Evolutionary conservation across 2,329 filamentous ascomycete genomes (phyloP).

Genomic region (Fusarium fujikuroi): DNA sequence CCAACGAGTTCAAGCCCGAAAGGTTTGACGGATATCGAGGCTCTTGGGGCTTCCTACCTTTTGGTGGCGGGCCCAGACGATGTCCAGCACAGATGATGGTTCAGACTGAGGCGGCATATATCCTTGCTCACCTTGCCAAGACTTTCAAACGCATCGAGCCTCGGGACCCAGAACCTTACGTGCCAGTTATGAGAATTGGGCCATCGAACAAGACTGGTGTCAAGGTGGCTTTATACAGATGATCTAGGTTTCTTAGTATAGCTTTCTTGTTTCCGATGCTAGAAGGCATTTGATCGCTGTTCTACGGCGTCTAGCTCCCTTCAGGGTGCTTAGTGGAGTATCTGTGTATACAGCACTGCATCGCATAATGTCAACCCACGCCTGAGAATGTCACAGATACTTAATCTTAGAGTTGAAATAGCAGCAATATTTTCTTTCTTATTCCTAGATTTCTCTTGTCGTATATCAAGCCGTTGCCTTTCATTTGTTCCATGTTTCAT

Average conservation of each 20-base stretch:
- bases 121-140: neutral
- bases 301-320: neutral
- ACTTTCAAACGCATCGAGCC: neutral
- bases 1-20: neutral
- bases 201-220: conserved; percentile 1
- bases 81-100: conserved; percentile 6
- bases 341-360: neutral
- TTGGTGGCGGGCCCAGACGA: neutral
- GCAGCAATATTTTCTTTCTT: fast-evolving
- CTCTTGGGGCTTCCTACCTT: neutral
- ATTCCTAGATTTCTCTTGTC: neutral
- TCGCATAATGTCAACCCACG: neutral
- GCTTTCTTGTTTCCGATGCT: fast-evolving
- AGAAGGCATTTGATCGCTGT: fast-evolving
- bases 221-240: neutral
- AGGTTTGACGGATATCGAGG: neutral
- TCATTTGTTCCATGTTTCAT: fast-evolving
- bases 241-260: fast-evolving
- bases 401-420: neutral
- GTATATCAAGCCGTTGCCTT: neutral
- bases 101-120: neutral
- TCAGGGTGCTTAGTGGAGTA: neutral
- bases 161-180: neutral
- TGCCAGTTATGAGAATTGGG: neutral
- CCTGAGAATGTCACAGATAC: neutral